A percentile compares a stretch with the other conserved stretches of the same genome.
These are phyloP conservation scores for Umbelopsis vinacea DNA, from an alignment of 192 early-diverging fungal genomes.

Conservation along the genomic window DNA sequence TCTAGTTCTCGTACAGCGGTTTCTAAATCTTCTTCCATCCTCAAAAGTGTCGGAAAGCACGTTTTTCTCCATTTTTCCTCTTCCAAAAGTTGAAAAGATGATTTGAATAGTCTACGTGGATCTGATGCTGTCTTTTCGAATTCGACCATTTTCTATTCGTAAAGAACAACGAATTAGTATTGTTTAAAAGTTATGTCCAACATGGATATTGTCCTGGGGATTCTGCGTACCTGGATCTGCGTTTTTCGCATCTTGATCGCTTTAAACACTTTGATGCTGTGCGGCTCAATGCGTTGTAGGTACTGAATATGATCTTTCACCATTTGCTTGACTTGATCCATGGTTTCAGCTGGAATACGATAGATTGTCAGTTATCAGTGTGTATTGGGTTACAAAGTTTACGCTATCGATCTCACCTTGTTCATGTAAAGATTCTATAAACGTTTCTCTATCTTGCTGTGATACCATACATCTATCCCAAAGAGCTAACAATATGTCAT, in stretches of 20 bases:
- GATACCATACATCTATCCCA: slow-evolving; percentile 53
- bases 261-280: slow-evolving; percentile 36
- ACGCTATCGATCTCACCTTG: slow-evolving; percentile 33
- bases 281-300: slow-evolving; percentile 26
- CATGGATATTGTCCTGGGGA: not conserved
- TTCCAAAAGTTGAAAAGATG: slow-evolving; percentile 80
- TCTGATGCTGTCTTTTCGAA: slow-evolving; percentile 81
- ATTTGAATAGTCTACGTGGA: slow-evolving; percentile 70
- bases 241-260: slow-evolving; percentile 51
- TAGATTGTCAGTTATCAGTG: not conserved
- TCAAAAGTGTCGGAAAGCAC: slow-evolving; percentile 73
- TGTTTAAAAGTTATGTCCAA: not conserved
- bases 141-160: slow-evolving; percentile 64
- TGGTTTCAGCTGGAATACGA: slow-evolving; percentile 23
- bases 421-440: slow-evolving; percentile 39
- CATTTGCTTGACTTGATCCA: slow-evolving; percentile 40
- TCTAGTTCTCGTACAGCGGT: slow-evolving; percentile 59
- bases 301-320: slow-evolving; percentile 33
- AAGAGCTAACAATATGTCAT: slow-evolving; percentile 30
- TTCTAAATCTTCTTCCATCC: slow-evolving; percentile 62
- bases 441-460: slow-evolving; percentile 45
- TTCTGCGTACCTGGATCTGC: slow-evolving; percentile 49
- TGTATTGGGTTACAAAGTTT: not conserved
- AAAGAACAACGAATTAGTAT: not conserved
- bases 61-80: slow-evolving; percentile 83